Conservation (phyloP, 176 grass and related monocot species). For the Puya raimondii region DNA sequence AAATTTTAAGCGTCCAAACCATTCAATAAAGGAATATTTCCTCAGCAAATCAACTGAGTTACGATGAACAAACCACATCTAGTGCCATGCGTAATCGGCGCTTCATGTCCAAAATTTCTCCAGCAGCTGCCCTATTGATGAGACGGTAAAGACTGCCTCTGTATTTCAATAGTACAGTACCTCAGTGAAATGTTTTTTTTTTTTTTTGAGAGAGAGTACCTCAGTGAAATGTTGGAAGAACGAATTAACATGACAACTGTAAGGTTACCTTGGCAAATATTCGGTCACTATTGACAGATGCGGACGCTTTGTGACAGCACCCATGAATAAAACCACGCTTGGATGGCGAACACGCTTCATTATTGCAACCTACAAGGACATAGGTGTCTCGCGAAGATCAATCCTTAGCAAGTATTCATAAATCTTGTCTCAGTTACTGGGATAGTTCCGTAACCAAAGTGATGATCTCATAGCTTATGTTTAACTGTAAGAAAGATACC, state of each 20-base stretch:
- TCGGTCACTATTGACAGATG: slow-evolving; percentile 88
- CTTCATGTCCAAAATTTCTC: slow-evolving; percentile 70
- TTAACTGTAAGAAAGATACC: slow-evolving; percentile 19
- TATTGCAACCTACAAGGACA: slow-evolving; percentile 58
- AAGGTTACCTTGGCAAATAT: slow-evolving; percentile 71
- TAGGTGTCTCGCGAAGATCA: not conserved
- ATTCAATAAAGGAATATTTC: not conserved
- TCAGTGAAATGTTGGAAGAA: not conserved
- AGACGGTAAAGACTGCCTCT: slow-evolving; percentile 85
- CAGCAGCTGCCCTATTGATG: slow-evolving; percentile 49
- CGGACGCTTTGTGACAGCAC: slow-evolving; percentile 70
- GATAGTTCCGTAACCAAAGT: not conserved
- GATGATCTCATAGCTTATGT: not conserved
- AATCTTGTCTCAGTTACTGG: not conserved
- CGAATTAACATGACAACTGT: not conserved
- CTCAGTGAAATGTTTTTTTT: not conserved
- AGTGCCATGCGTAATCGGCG: slow-evolving; percentile 78
- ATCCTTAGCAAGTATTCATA: not conserved
- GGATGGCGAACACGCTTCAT: slow-evolving; percentile 93
- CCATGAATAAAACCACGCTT: slow-evolving; percentile 92
- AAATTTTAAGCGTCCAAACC: not conserved
- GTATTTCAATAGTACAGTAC: slow-evolving; percentile 18
- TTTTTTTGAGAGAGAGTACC: no score
- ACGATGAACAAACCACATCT: slow-evolving; percentile 56
- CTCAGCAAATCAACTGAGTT: not conserved